Base-by-base conservation (phyloP, 192 early-diverging fungal genomes). In the Coemansia sp. region DNA sequence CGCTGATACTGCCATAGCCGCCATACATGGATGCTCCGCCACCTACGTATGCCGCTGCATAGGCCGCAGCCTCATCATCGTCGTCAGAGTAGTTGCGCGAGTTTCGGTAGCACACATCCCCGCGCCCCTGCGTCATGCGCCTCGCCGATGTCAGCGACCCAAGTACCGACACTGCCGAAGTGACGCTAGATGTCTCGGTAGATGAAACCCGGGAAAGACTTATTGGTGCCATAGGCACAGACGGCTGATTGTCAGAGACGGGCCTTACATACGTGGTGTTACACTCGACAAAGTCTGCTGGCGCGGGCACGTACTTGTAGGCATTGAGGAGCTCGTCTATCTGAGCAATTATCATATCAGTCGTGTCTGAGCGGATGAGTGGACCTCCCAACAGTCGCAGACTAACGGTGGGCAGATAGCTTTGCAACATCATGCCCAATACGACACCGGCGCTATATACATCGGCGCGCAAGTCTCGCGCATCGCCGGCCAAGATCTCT, bases 401-500 rank as follows among this genome's bases (percentile, higher is more conserved):
- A 36, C 84, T 78, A 31, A 81, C 75, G 31, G 83, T 85, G 2
- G 89, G 89, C 46, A 93, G 67, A 63, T 88, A 93, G 44, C 85
- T 82, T 72, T 93, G 89, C 53, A 93, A 78, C 88, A 89, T 86
- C 86, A 89, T 87, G 21, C 92, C 92, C 12, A 91, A 62, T 9
- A 93, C 85, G 34, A 90, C 74, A 51, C 92, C 92, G 0, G 86
- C 85, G 36, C 87, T 85, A 61, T 91, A 92, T 32, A 92, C 68
- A 73, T 93, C 92, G 1, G 89, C 85, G 2, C 72, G 64, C 41
- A 75, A 62, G 61, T 84, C 82, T 14, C 61, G 68, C 1, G 76
- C 75, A 1, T 53, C 25, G 23, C 75, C 85, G 2, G 76, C 9
- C 9, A 89, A 68, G 8, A 89, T 64, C 64, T 90, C 88, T 8